Evolutionary conservation across 2,329 filamentous ascomycete species (phyloP), one percentile per base, ranked within the genome.

Genomic region (Verticillium longisporum): DNA sequence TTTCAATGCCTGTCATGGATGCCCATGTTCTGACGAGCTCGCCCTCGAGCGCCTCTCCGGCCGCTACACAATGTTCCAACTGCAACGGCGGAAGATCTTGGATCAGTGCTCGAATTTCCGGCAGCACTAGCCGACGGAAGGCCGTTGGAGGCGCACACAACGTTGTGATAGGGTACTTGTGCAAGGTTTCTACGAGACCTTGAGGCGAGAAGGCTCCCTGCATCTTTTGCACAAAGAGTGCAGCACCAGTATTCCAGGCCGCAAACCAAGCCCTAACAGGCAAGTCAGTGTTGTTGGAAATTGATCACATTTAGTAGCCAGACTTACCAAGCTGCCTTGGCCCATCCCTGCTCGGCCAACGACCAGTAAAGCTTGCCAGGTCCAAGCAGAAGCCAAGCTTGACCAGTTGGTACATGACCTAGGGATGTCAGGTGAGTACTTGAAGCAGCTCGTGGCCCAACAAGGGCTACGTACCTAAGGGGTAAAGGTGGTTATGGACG

Each of bases 281-380:
- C 14, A 13, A 3, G 54, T 55, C 26, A 32, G 26, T 21, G 13
- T 31, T 31, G 26, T 31, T 31, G 5, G 5, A 4, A 31, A 31
- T 31, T 4, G 5, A 31, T 31, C 26, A 31, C 5, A 5, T 31
- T 4, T 4, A 31, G 26, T 31, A 31, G 4, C 11, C 15, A 10
- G 13, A 31, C 56, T 3, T 32, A 57, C 56, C 56, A 57, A 15
- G 56, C 56, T 9, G 56, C 56, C 10, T 57, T 57, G 4, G 56
- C 56, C 56, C 56, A 57, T 11, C 56, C 56, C 31, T 57, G 56
- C n/a, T 57, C 56, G 13, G 56, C 56, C 36, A 57, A 32, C 18
- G 36, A 41, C 56, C 56, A 57, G 36, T 41, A 57, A 6, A 57
- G 56, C 56, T 57, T 57, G 15, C 56, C 56, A 6, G 56, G 56